Percentiles rank a stretch among this genome's conserved stretches.
phyloP scores from a whole-genome alignment of 495 filamentous ascomycete species.

The Penicillium pancosmium region DNA sequence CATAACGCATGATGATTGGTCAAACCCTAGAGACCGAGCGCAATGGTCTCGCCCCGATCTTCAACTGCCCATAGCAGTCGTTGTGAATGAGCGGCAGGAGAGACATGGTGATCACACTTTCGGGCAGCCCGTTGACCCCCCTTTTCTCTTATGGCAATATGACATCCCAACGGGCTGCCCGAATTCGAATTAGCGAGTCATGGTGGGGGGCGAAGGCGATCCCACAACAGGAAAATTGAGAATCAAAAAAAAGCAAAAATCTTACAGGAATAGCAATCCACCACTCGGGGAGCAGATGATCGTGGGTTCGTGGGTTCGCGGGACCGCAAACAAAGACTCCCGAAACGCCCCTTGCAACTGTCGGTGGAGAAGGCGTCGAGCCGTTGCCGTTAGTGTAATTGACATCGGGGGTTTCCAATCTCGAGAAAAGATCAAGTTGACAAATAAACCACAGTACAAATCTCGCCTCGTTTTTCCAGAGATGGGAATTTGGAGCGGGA shows the following conservation, averaged over 20 bases:
- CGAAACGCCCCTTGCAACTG: slow-evolving; percentile 17
- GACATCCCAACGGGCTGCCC: slow-evolving; percentile 7
- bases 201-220: slow-evolving; percentile 2
- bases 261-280: slow-evolving; percentile 2
- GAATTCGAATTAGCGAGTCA: slow-evolving; percentile 8
- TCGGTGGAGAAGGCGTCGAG: slow-evolving; percentile 14
- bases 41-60: slow-evolving; percentile 4
- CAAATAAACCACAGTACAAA: slow-evolving; percentile 4
- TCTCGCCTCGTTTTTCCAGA: background rate
- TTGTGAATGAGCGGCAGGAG: background rate
- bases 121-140: slow-evolving; percentile 3
- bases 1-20: background rate
- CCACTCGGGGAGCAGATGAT: slow-evolving; percentile 6
- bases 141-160: slow-evolving; percentile 4
- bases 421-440: background rate
- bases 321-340: slow-evolving; percentile 19
- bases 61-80: background rate
- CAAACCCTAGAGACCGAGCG: background rate
- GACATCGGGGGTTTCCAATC: slow-evolving; percentile 6
- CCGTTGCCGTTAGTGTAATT: slow-evolving; percentile 13
- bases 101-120: slow-evolving; percentile 1
- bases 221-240: slow-evolving; percentile 2
- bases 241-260: slow-evolving; percentile 3
- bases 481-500: background rate
- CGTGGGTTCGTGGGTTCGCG: background rate